Percentiles rank a stretch among this genome's conserved stretches.
Evolutionary conservation across 2,329 filamentous ascomycete species (phyloP).

Genomic region (Hypoxylon sp.): DNA sequence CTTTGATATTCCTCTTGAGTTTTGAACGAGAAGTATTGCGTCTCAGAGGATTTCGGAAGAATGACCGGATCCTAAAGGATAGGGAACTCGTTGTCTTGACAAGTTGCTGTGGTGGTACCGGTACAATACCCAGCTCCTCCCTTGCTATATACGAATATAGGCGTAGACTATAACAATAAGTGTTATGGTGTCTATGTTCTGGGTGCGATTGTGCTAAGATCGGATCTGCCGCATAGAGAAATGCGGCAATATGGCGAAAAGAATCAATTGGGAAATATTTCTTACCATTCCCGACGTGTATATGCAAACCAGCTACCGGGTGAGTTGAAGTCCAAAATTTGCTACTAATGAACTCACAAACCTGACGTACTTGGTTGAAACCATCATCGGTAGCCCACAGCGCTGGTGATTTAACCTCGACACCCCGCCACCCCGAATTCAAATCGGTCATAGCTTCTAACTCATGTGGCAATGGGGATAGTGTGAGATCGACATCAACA

Average conservation of each 20-base stretch:
- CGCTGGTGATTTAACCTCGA: conserved; percentile 27
- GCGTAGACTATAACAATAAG: conserved; percentile 5
- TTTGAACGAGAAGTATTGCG: background rate
- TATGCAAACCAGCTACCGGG: conserved; percentile 9
- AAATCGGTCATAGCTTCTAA: background rate
- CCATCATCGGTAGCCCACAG: conserved; percentile 21
- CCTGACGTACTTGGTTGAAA: conserved; percentile 20
- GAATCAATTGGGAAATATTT: conserved; percentile 1
- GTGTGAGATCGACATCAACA: background rate
- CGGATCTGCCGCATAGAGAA: conserved; percentile 30
- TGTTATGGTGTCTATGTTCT: background rate
- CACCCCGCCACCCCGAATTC: conserved; percentile 14
- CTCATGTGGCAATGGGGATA: background rate
- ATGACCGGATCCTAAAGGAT: background rate
- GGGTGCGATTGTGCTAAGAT: conserved; percentile 31
- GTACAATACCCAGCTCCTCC: background rate
- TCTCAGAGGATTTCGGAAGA: background rate
- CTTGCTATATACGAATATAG: conserved; percentile 16
- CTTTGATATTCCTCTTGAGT: background rate
- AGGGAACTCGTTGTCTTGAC: background rate
- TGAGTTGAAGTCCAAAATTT: conserved; percentile 16
- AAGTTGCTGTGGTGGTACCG: background rate
- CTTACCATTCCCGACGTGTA: conserved; percentile 31
- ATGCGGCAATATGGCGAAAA: conserved; percentile 12
- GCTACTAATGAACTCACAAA: conserved; percentile 21